A percentile compares a stretch with the other conserved stretches of the same genome.
phyloP scores from a whole-genome alignment of 768 basidiomycete genomes.

The Rhodotorula kratochvilovae region DNA sequence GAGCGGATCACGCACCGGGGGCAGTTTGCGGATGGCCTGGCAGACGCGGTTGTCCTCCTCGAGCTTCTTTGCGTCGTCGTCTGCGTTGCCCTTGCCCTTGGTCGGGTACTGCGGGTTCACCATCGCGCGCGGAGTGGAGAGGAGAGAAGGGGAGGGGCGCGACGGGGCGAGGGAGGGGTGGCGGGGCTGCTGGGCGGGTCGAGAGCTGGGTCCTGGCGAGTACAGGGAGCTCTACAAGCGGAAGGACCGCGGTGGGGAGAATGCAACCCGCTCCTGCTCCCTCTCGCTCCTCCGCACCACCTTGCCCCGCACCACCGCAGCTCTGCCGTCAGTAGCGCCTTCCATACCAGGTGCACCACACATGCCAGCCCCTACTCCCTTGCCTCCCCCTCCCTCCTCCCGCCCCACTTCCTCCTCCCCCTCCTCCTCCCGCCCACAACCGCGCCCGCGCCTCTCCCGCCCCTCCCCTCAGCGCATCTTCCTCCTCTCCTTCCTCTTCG shows the following conservation, averaged over 20 bases:
- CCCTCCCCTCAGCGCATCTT: not conserved
- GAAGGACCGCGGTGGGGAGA: too few relatives aligned
- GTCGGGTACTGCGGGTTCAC: not conserved
- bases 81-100: not conserved
- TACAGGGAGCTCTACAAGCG: too few relatives aligned
- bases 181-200: not conserved
- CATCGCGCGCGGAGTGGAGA: not conserved
- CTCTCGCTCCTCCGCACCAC: not conserved
- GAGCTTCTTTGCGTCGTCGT: not conserved
- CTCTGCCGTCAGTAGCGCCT: too few relatives aligned
- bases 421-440: not conserved
- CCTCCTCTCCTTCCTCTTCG: slow-evolving; percentile 18
- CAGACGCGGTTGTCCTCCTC: not conserved
- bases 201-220: not conserved
- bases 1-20: not conserved
- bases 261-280: too few relatives aligned
- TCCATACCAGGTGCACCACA: too few relatives aligned
- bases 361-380: too few relatives aligned
- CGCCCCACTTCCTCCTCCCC: not conserved
- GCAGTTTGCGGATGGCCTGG: not conserved
- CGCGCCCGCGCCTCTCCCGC: not conserved
- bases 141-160: too few relatives aligned
- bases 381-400: too few relatives aligned
- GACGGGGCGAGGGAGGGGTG: not conserved
- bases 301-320: too few relatives aligned